phyloP scores from a whole-genome alignment of 768 basidiomycete species.

The Leccinum boreale region DNA sequence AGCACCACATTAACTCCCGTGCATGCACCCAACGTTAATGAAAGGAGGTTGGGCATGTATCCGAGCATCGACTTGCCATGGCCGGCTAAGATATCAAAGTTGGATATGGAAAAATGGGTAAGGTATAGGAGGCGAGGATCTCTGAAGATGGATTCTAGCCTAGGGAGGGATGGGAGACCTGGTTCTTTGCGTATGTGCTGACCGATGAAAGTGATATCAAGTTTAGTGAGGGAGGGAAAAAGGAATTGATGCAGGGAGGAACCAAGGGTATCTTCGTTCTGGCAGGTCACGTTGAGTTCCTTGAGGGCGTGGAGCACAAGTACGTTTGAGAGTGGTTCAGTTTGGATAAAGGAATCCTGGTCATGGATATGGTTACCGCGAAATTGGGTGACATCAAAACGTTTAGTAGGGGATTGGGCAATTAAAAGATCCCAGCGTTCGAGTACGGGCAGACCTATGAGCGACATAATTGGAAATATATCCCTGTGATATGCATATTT shows the following conservation, averaged over 20 bases:
- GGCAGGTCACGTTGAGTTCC: conserved; percentile 43
- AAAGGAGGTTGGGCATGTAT: conserved; percentile 49
- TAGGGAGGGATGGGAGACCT: conserved; percentile 37
- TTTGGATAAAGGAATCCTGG: conserved; percentile 29
- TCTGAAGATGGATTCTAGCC: conserved; percentile 51
- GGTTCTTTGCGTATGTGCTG: conserved; percentile 21
- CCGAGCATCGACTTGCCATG: conserved; percentile 43
- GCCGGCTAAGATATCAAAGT: conserved; percentile 41
- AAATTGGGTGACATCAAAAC: conserved; percentile 24
- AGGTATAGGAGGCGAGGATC: conserved; percentile 53
- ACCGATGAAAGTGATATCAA: conserved; percentile 42
- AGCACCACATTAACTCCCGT: conserved; percentile 40
- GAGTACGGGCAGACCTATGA: conserved; percentile 39
- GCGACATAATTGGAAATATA: conserved; percentile 41
- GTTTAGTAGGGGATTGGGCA: conserved; percentile 32
- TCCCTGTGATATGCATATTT: conserved; percentile 42
- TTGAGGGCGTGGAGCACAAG: conserved; percentile 32
- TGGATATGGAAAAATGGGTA: conserved; percentile 49
- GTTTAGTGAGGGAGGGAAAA: conserved; percentile 43
- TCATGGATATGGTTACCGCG: conserved; percentile 30
- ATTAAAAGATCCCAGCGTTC: conserved; percentile 44
- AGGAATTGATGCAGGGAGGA: conserved; percentile 41
- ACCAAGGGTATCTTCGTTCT: conserved; percentile 37
- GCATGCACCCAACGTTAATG: conserved; percentile 47
- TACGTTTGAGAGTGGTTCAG: conserved; percentile 26